Base-by-base conservation (phyloP, 148 eudicot genomes). In the Amaranthus hypochondriacus region DNA sequence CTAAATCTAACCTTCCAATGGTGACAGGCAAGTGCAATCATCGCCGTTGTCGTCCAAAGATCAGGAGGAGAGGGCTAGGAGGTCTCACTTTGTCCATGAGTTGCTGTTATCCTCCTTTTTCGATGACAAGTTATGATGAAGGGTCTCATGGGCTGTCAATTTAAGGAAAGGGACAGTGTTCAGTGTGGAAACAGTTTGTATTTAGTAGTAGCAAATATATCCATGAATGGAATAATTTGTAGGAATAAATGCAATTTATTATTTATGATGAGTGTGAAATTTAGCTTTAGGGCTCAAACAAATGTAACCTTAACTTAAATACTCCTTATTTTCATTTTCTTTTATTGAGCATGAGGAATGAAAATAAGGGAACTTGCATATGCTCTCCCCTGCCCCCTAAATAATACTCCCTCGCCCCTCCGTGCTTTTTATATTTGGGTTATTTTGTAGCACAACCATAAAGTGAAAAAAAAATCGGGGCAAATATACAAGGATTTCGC, bases 31-130 rank as follows among this genome's bases (percentile, higher is more conserved):
- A 48, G 75, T 78, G 55, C 81, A 87, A 72, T 77, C 89, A 76
- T 47, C 90, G 62, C 91, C 97, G 5, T 76, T 93, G 75, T 93
- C 98, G 44, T 71, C 87, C 68, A 84, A 93, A 80, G 98, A 93
- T 77, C 85, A 88, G 74, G 89, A 89, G 79, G 97, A 93, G 90
- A 89, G 88, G 83, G 73, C 86, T 50, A 87, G 78, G 77, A 88
- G 92, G 65, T 82, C 89, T 4, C 91, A 85, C 69, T 91, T 91
- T 74, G 87, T 87, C 71, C 97, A 91, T 74, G 89, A 86, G 57
- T 63, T 93, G 79, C 74, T 93, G 75, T 59, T 89, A 78, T 93
- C 97, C 52, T 74, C 90, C 68, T 81, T 91, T 52, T 76, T 91
- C 66, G 87, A 88, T 48, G 92, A 87, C 69, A 78, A 69, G 65